Percentiles rank a stretch among this genome's conserved stretches.
phyloP scores from a whole-genome alignment of 305 asterid species.

The Striga hermonthica region DNA sequence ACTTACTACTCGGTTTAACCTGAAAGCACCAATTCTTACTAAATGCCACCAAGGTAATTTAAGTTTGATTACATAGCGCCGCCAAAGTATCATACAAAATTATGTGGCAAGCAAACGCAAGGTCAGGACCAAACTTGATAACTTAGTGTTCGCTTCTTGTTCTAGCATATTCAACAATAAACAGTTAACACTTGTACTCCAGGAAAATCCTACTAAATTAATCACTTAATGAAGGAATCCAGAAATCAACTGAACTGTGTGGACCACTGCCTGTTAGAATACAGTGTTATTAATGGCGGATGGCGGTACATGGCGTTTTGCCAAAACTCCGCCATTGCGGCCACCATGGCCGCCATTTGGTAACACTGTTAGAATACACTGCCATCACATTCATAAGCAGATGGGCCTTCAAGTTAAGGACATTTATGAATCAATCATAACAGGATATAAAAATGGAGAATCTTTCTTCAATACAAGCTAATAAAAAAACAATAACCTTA shows the following conservation, averaged over 20 bases:
- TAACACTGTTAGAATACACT: background rate
- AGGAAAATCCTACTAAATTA: background rate
- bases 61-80: background rate
- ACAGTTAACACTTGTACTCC: no score
- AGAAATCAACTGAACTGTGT: no score
- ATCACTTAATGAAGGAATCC: background rate
- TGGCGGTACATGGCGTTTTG: no score
- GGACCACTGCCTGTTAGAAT: background rate
- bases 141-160: background rate
- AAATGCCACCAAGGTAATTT: constrained; percentile 4
- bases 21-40: background rate
- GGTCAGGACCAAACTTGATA: background rate
- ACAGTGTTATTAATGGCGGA: no score
- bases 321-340: no score
- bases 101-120: background rate
- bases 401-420: background rate
- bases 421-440: constrained; percentile 14
- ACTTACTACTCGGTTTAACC: background rate
- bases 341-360: background rate
- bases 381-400: background rate
- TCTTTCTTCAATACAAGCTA: background rate
- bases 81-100: background rate
- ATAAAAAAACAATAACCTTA: constrained; percentile 36
- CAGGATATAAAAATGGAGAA: background rate
- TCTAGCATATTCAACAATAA: background rate